A percentile compares a stretch with the other conserved stretches of the same genome.
Evolutionary conservation across 176 grass and related monocot species (phyloP).

Genomic region (Echinochloa phyllopogon): DNA sequence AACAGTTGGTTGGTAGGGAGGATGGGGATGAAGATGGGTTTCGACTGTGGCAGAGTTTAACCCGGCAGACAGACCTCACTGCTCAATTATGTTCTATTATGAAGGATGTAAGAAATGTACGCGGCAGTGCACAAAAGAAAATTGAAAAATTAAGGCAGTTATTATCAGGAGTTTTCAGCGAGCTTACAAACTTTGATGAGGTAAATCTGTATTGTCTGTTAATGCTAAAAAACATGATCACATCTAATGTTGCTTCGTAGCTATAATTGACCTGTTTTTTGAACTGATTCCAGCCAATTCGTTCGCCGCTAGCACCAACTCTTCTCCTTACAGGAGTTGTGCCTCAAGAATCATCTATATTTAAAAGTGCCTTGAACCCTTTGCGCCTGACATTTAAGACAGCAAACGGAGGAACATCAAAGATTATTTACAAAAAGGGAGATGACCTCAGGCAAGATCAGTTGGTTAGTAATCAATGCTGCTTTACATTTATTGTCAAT

Average conservation of each 20-base stretch:
- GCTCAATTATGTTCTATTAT: constrained; percentile 89
- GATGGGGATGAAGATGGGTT: constrained; percentile 89
- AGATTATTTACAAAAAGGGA: constrained; percentile 93
- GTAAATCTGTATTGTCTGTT: constrained; percentile 38
- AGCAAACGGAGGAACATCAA: constrained; percentile 68
- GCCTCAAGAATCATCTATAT: constrained; percentile 86
- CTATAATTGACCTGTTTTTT: constrained; percentile 38
- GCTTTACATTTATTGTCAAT: constrained; percentile 19
- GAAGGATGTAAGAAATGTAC: constrained; percentile 86
- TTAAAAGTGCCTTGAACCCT: constrained; percentile 85
- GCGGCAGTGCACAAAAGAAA: constrained; percentile 87
- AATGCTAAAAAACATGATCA: constrained; percentile 32
- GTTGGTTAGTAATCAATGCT: constrained; percentile 60
- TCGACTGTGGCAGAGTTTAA: constrained; percentile 90
- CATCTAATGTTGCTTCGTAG: constrained; percentile 17
- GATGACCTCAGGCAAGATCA: constrained; percentile 98
- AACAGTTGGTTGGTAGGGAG: constrained; percentile 68
- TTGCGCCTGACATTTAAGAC: constrained; percentile 87
- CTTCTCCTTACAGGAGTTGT: constrained; percentile 75
- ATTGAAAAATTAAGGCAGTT: constrained; percentile 82
- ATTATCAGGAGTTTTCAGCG: constrained; percentile 76
- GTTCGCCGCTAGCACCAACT: constrained; percentile 73
- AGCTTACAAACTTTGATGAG: constrained; percentile 96
- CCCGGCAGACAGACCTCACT: constrained; percentile 75
- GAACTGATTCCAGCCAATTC: constrained; percentile 77